Evolutionary conservation across 1,139 yeast species (phyloP).

Genomic region (Debaryomyces coudertii): DNA sequence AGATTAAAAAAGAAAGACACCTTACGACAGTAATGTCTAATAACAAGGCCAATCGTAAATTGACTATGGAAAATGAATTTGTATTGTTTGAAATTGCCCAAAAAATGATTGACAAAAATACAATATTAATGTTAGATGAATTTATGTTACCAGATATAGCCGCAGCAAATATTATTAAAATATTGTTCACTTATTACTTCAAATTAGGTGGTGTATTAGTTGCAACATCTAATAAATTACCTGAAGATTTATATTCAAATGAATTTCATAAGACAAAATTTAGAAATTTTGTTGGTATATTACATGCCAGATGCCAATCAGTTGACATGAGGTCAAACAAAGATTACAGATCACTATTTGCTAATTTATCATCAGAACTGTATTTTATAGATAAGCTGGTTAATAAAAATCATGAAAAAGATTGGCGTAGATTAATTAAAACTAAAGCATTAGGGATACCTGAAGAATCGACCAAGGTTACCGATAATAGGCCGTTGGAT

Average conservation of each 20-base stretch:
- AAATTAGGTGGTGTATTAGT: constrained; percentile 74
- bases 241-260: constrained; percentile 69
- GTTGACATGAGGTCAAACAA: constrained; percentile 61
- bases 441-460: constrained; percentile 22
- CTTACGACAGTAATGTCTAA: constrained; percentile 33
- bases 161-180: constrained; percentile 67
- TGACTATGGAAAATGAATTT: constrained; percentile 63
- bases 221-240: constrained; percentile 72
- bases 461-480: constrained; percentile 15
- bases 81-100: constrained; percentile 69
- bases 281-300: constrained; percentile 55
- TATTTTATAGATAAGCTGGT: constrained; percentile 35
- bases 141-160: constrained; percentile 77
- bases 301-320: constrained; percentile 63
- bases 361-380: constrained; percentile 25
- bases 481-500: constrained; percentile 21
- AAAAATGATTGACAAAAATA: constrained; percentile 59
- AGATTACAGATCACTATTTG: constrained; percentile 57
- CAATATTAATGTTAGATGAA: constrained; percentile 68
- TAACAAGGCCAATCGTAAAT: constrained; percentile 32
- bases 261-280: constrained; percentile 64
- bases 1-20: constrained; percentile 48
- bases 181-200: constrained; percentile 68
- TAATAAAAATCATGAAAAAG: constrained; percentile 25
- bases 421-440: constrained; percentile 42